Conservation (phyloP, 2,329 filamentous ascomycete genomes). For the Elsinoe arachidis region DNA sequence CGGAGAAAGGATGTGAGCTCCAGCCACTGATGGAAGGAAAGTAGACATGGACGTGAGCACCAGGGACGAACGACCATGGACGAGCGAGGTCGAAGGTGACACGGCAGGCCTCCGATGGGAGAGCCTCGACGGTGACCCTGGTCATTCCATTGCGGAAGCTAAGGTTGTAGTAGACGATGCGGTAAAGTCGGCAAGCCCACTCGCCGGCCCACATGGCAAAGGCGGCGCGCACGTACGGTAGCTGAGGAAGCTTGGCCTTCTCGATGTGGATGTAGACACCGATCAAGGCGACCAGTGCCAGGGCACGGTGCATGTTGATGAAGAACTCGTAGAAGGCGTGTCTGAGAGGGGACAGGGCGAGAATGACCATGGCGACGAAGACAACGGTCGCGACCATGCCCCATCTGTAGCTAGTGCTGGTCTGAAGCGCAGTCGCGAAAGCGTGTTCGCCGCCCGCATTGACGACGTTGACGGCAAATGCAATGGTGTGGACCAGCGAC, state of each 20-base stretch:
- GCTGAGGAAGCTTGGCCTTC: slow-evolving; percentile 57
- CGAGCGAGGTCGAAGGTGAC: slow-evolving; percentile 53
- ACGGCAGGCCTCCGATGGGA: slow-evolving; percentile 51
- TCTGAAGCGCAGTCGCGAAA: slow-evolving; percentile 45
- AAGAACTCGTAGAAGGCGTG: slow-evolving; percentile 98
- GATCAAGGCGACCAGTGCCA: slow-evolving; percentile 59
- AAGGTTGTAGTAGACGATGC: slow-evolving; percentile 47
- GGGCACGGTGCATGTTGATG: slow-evolving; percentile 71
- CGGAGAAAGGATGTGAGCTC: slow-evolving; percentile 42
- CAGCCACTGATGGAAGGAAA: slow-evolving; percentile 40
- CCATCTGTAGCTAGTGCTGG: slow-evolving; percentile 56
- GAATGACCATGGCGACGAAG: slow-evolving; percentile 58
- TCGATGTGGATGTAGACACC: slow-evolving; percentile 73
- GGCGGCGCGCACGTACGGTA: slow-evolving; percentile 65
- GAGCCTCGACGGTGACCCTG: slow-evolving; percentile 47
- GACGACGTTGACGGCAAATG: slow-evolving; percentile 61
- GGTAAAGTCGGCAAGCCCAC: slow-evolving; percentile 39
- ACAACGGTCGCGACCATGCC: slow-evolving; percentile 53
- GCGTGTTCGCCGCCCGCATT: slow-evolving; percentile 54
- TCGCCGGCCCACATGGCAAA: slow-evolving; percentile 72
- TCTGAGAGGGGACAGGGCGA: slow-evolving; percentile 69
- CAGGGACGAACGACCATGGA: slow-evolving; percentile 45
- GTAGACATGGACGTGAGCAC: slow-evolving; percentile 54
- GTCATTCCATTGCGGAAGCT: slow-evolving; percentile 42
- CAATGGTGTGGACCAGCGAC: slow-evolving; percentile 58